phyloP scores from a whole-genome alignment of 306 rosid genomes.

The Rosa chinensis region DNA sequence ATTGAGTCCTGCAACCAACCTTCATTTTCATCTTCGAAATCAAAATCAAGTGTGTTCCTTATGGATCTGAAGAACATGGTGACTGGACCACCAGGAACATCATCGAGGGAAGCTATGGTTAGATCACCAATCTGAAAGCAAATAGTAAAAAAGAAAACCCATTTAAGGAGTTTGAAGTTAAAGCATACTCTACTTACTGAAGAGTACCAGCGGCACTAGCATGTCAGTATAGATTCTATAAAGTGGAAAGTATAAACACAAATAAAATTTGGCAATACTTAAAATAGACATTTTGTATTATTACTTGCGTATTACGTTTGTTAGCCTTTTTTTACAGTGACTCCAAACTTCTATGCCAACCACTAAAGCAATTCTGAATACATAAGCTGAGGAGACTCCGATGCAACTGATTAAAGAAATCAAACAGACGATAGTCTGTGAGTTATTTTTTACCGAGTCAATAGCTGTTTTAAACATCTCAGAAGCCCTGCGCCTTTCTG shows the following conservation, averaged over 20 bases:
- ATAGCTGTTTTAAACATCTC: slow-evolving; percentile 76
- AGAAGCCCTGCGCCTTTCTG: slow-evolving; percentile 84
- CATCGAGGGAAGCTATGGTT: slow-evolving; percentile 83
- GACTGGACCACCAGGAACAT: slow-evolving; percentile 79
- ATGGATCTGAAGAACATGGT: slow-evolving; percentile 78
- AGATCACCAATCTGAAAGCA: slow-evolving; percentile 71
- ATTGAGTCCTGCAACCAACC: slow-evolving; percentile 46
- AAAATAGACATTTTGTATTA: background rate
- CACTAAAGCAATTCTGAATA: background rate
- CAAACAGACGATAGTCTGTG: slow-evolving; percentile 11
- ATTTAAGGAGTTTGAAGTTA: slow-evolving; percentile 16
- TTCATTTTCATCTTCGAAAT: slow-evolving; percentile 90
- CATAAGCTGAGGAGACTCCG: background rate
- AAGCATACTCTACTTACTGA: background rate
- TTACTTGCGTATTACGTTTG: background rate
- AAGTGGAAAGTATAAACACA: background rate
- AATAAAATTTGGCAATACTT: background rate
- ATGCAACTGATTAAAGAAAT: background rate
- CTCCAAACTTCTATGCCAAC: background rate
- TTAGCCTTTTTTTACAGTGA: background rate
- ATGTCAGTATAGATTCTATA: background rate
- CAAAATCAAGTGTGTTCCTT: slow-evolving; percentile 95
- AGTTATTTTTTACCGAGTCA: slow-evolving; percentile 65
- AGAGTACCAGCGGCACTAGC: background rate
- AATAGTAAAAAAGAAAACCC: slow-evolving; percentile 6